These are phyloP conservation scores for Globomyces pollinis-pini DNA, from an alignment of 192 early-diverging fungal species.

Conservation along the genomic window DNA sequence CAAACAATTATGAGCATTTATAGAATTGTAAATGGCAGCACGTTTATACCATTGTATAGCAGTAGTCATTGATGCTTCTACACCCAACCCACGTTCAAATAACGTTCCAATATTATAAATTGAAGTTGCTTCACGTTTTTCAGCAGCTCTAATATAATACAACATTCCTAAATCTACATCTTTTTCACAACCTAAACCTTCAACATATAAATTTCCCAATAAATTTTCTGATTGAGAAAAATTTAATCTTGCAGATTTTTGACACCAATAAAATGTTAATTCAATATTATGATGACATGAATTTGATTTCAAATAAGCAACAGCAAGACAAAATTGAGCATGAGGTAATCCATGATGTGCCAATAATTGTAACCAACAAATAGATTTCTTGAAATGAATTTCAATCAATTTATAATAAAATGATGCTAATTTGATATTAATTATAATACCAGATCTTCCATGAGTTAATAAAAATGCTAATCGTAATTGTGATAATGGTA, in stretches of 20 bases:
- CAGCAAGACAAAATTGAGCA: conserved; percentile 46
- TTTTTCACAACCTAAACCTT: conserved; percentile 53
- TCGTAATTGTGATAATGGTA: conserved; percentile 24
- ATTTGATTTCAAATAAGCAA: no score
- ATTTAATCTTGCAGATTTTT: conserved; percentile 37
- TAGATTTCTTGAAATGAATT: conserved; percentile 5
- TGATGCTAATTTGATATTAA: conserved; percentile 32
- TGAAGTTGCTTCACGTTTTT: conserved; percentile 36
- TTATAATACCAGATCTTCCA: conserved; percentile 35
- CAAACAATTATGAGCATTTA: conserved; percentile 42
- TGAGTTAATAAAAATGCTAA: conserved; percentile 45
- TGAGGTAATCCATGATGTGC: conserved; percentile 30
- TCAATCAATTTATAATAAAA: conserved; percentile 14
- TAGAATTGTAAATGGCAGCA: conserved; percentile 30
- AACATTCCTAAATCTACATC: conserved; percentile 52
- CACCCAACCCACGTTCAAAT: conserved; percentile 42
- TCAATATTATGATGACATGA: conserved; percentile 38
- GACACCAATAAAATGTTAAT: conserved; percentile 34
- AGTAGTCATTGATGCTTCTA: conserved; percentile 23
- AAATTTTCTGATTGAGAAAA: conserved; percentile 43
- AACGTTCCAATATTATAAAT: conserved; percentile 53
- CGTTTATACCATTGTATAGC: conserved; percentile 44
- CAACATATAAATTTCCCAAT: conserved; percentile 68
- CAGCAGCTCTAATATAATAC: conserved; percentile 48
- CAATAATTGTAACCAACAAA: conserved; percentile 24